phyloP scores from a whole-genome alignment of 805 yeast species.

The Nakazawaea sp. region DNA sequence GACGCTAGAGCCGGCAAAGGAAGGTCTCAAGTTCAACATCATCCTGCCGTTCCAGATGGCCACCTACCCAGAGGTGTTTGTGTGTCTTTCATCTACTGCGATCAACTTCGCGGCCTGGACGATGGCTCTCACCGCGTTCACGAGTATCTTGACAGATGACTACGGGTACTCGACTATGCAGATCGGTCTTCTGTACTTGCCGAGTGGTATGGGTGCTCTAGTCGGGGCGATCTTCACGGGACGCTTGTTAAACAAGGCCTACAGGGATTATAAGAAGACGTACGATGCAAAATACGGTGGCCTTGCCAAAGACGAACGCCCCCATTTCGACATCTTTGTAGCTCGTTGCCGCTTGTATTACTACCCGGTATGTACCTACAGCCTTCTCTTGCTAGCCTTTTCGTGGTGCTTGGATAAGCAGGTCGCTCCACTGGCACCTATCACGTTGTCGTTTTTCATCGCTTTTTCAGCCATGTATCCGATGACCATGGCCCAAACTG shows the following conservation, averaged over 20 bases:
- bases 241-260: conserved; percentile 43
- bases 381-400: conserved; percentile 36
- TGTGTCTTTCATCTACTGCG: conserved; percentile 49
- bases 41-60: conserved; percentile 37
- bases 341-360: conserved; percentile 42
- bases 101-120: conserved; percentile 67
- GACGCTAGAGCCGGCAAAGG: conserved; percentile 19
- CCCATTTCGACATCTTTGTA: conserved; percentile 38
- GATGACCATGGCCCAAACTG: conserved; percentile 47
- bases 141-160: conserved; percentile 41
- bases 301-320: conserved; percentile 11
- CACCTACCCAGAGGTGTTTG: conserved; percentile 33
- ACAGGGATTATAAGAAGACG: conserved; percentile 26
- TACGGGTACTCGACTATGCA: conserved; percentile 48
- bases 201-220: conserved; percentile 69
- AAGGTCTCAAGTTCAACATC: conserved; percentile 18
- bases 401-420: conserved; percentile 58
- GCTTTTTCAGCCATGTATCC: conserved; percentile 46
- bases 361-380: conserved; percentile 30
- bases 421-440: conserved; percentile 40
- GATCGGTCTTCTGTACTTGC: conserved; percentile 70
- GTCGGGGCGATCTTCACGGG: conserved; percentile 58
- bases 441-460: conserved; percentile 47
- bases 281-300: conserved; percentile 20
- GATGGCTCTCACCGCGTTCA: conserved; percentile 56